Evolutionary conservation across 208 protist genomes (phyloP).

Genomic region (Trypanosoma conorhini): DNA sequence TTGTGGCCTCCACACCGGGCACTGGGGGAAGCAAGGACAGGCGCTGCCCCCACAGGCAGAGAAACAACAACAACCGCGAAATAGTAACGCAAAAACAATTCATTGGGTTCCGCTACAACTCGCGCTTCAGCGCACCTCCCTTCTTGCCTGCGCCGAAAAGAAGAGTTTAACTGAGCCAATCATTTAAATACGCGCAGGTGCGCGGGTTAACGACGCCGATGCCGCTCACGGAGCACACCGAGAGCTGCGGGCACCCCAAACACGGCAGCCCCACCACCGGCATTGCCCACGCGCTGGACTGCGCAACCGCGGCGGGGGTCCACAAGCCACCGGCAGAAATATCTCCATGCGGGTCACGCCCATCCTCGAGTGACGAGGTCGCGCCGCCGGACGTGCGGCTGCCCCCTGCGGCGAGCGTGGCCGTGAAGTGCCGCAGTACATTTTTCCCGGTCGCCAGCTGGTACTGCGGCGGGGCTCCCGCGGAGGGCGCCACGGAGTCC

Average conservation of each 20-base stretch:
- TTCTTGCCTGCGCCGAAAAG: not conserved
- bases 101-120: not conserved
- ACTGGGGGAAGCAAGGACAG: too few species aligned
- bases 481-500: conserved; percentile 33
- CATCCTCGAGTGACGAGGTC: conserved; percentile 7
- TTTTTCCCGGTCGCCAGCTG: conserved; percentile 50
- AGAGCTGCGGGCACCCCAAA: conserved; percentile 73
- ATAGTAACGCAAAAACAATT: too few species aligned
- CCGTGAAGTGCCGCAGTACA: conserved; percentile 78
- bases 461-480: conserved; percentile 36
- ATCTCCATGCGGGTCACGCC: conserved; percentile 2
- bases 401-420: conserved; percentile 16
- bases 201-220: conserved; percentile 51
- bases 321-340: conserved; percentile 13
- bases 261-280: conserved; percentile 77
- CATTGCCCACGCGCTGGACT: conserved; percentile 51
- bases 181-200: conserved; percentile 41
- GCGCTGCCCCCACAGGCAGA: not conserved
- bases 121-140: not conserved
- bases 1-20: not conserved
- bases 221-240: conserved; percentile 42
- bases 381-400: conserved; percentile 15
- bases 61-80: not conserved
- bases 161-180: conserved; percentile 46
- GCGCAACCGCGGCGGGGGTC: conserved; percentile 12